Evolutionary conservation across 2,329 filamentous ascomycete species (phyloP).

Genomic region (Orbilia javanica): DNA sequence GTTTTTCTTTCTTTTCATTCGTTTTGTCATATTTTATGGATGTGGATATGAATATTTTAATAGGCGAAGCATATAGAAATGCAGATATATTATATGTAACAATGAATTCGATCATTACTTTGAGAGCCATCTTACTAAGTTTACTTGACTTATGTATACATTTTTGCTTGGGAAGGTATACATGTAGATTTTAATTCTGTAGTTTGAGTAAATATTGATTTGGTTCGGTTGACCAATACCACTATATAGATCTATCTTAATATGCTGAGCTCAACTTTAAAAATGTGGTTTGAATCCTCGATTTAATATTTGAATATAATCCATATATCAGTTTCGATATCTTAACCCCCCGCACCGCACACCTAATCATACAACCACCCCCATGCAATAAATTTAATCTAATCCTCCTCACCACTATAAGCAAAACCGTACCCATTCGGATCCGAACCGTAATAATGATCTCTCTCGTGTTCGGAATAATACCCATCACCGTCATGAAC

Average conservation of each 20-base stretch:
- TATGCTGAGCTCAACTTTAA: too few species aligned
- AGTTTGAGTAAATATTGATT: too few species aligned
- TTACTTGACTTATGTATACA: too few species aligned
- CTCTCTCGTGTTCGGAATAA: not conserved
- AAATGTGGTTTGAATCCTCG: too few species aligned
- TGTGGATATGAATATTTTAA: conserved; percentile 4
- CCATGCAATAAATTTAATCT: not conserved
- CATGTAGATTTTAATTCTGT: too few species aligned
- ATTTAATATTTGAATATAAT: too few species aligned
- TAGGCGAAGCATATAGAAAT: not conserved
- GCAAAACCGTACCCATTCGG: not conserved
- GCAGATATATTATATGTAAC: not conserved
- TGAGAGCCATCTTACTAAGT: too few species aligned
- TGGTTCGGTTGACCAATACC: too few species aligned
- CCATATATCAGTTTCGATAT: too few species aligned
- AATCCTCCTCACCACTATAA: not conserved
- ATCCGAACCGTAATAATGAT: not conserved
- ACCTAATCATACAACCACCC: not conserved
- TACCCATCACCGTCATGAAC: not conserved
- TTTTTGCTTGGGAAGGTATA: too few species aligned
- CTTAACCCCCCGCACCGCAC: too few species aligned
- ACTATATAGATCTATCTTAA: too few species aligned
- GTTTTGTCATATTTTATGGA: not conserved
- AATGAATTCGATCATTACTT: not conserved
- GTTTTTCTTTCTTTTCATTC: conserved; percentile 3